phyloP scores from a whole-genome alignment of 495 filamentous ascomycete species.

The Paragyromitra xinjiangensis region DNA sequence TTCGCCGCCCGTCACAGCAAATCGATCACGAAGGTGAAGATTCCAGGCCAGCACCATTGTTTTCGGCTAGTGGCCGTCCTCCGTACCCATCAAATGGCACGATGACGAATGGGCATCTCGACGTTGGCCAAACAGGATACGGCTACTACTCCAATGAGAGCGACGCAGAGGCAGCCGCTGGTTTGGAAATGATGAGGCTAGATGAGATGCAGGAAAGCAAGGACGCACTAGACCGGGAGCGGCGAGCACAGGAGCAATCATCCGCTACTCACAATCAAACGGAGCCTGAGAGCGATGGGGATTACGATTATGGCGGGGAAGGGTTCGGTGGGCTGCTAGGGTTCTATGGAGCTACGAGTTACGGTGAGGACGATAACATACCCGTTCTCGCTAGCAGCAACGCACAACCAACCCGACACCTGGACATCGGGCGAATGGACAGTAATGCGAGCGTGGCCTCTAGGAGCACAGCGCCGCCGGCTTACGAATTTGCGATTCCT shows the following conservation, averaged over 20 bases:
- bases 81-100: conserved; percentile 60
- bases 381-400: conserved; percentile 58
- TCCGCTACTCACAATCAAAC: conserved; percentile 60
- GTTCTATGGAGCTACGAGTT: conserved; percentile 50
- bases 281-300: conserved; percentile 71
- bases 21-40: conserved; percentile 49
- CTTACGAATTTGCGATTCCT: conserved; percentile 60
- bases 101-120: conserved; percentile 66
- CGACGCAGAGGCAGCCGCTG: conserved; percentile 89
- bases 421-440: conserved; percentile 57
- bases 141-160: conserved; percentile 69
- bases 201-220: conserved; percentile 75
- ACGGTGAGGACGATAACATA: conserved; percentile 49
- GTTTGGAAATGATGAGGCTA: conserved; percentile 81
- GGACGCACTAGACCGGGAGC: conserved; percentile 40
- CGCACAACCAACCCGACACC: conserved; percentile 54
- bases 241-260: conserved; percentile 40
- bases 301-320: conserved; percentile 80
- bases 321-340: conserved; percentile 47
- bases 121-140: conserved; percentile 60
- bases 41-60: conserved; percentile 47
- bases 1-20: conserved; percentile 52
- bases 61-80: conserved; percentile 45
- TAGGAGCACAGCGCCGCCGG: conserved; percentile 59
- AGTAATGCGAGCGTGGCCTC: conserved; percentile 48